phyloP scores from a whole-genome alignment of 192 early-diverging fungal species.

The Rhizoclosmatium sp. region DNA sequence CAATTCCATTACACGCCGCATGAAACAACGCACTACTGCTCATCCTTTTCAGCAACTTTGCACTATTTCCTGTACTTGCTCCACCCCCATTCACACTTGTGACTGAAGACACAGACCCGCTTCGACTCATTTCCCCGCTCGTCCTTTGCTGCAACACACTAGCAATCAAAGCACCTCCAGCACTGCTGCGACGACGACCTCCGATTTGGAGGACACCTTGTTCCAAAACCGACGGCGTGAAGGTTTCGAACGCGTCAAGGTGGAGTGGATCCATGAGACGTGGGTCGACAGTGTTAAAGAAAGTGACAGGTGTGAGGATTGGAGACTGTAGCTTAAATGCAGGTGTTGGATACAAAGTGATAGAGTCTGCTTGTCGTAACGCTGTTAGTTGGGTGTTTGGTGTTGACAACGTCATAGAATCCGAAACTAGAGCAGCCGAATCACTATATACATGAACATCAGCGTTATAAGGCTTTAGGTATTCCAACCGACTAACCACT shows the following conservation, averaged over 20 bases:
- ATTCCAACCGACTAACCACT: conserved; percentile 15
- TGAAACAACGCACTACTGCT: conserved; percentile 25
- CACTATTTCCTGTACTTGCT: background rate
- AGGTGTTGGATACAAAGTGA: conserved; percentile 12
- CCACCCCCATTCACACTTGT: background rate
- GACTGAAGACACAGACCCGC: background rate
- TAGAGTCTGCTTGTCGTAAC: conserved; percentile 17
- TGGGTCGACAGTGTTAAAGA: conserved; percentile 36
- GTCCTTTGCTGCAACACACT: background rate
- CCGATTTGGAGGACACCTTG: background rate
- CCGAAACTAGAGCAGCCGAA: background rate
- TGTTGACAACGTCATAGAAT: conserved; percentile 10
- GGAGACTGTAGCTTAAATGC: conserved; percentile 23
- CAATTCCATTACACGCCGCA: conserved; percentile 5
- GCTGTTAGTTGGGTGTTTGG: background rate
- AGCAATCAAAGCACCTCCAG: conserved; percentile 20
- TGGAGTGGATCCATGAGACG: conserved; percentile 27
- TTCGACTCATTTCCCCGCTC: background rate
- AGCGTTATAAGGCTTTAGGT: background rate
- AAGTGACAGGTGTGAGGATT: conserved; percentile 5
- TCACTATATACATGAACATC: background rate
- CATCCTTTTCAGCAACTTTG: conserved; percentile 26
- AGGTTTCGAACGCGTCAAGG: background rate
- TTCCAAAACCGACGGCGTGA: background rate
- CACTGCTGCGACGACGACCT: conserved; percentile 1